phyloP scores from a whole-genome alignment of 2,329 filamentous ascomycete species.

The Sclerotiophoma versabilis region DNA sequence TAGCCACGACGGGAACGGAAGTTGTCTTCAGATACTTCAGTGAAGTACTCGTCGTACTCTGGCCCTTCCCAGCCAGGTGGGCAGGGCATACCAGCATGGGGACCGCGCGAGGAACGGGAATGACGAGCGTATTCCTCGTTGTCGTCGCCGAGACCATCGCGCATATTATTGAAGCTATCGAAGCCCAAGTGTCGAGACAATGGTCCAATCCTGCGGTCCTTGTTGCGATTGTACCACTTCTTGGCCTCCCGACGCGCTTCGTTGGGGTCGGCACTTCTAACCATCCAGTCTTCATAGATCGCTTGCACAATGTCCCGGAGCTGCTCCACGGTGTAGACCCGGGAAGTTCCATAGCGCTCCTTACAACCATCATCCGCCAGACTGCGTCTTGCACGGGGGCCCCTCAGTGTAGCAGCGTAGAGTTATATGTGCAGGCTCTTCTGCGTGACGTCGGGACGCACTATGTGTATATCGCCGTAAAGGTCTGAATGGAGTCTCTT shows the following conservation, averaged over 20 bases:
- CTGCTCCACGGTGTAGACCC: not conserved
- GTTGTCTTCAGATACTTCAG: not conserved
- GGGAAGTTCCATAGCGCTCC: too few species aligned
- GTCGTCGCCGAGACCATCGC: not conserved
- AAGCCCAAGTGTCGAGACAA: not conserved
- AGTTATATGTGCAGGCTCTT: too few species aligned
- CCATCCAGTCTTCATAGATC: not conserved
- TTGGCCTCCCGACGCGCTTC: not conserved
- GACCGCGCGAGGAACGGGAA: not conserved
- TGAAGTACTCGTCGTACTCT: not conserved
- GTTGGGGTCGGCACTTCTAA: not conserved
- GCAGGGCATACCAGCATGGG: not conserved
- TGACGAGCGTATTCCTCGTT: not conserved
- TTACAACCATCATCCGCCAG: too few species aligned
- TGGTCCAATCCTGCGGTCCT: not conserved
- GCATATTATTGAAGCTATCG: not conserved
- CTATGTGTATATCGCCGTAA: too few species aligned
- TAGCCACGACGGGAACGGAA: not conserved
- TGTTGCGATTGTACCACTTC: not conserved
- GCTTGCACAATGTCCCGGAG: not conserved
- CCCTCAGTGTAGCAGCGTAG: too few species aligned
- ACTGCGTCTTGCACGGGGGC: too few species aligned
- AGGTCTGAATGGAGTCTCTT: too few species aligned
- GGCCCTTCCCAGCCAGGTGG: not conserved
- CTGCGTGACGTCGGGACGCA: too few species aligned